phyloP scores from a whole-genome alignment of 2,329 filamentous ascomycete genomes.

The Sporothrix brunneoviolacea region DNA sequence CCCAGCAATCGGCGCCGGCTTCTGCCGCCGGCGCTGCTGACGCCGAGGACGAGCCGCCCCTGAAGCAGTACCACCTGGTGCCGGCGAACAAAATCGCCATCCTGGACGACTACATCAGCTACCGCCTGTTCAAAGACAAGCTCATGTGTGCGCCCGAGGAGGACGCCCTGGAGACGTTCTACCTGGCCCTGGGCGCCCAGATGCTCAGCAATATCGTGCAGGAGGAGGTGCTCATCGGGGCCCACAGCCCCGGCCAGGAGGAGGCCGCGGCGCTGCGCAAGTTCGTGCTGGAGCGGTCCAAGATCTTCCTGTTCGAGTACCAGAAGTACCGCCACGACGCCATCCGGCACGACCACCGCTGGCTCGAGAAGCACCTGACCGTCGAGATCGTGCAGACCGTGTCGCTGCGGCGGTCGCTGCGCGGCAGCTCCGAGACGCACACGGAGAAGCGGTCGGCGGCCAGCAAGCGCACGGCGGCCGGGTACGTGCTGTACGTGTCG shows the following conservation, averaged over 20 bases:
- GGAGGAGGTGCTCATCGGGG: slow-evolving; percentile 68
- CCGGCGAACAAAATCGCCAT: slow-evolving; percentile 67
- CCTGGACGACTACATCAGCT: slow-evolving; percentile 82
- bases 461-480: slow-evolving; percentile 42
- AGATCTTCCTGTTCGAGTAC: slow-evolving; percentile 80
- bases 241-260: slow-evolving; percentile 55
- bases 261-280: slow-evolving; percentile 55
- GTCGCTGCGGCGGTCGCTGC: slow-evolving; percentile 68
- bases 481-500: slow-evolving; percentile 68
- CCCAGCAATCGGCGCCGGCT: slow-evolving; percentile 28
- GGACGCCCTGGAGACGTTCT: slow-evolving; percentile 78
- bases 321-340: slow-evolving; percentile 62
- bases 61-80: slow-evolving; percentile 74
- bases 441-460: slow-evolving; percentile 71
- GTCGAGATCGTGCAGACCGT: slow-evolving; percentile 76
- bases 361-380: slow-evolving; percentile 78
- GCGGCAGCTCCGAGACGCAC: slow-evolving; percentile 59
- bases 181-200: slow-evolving; percentile 70
- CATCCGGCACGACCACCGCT: slow-evolving; percentile 82
- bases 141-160: slow-evolving; percentile 87
- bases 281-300: slow-evolving; percentile 78
- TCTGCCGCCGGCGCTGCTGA: slow-evolving; percentile 37
- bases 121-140: slow-evolving; percentile 77
- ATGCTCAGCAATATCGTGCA: slow-evolving; percentile 71
- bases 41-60: slow-evolving; percentile 56